A percentile compares a stretch with the other conserved stretches of the same genome.
These are phyloP conservation scores for Pestalotiopsis sp. DNA, from an alignment of 2,329 filamentous ascomycete species.

Conservation along the genomic window DNA sequence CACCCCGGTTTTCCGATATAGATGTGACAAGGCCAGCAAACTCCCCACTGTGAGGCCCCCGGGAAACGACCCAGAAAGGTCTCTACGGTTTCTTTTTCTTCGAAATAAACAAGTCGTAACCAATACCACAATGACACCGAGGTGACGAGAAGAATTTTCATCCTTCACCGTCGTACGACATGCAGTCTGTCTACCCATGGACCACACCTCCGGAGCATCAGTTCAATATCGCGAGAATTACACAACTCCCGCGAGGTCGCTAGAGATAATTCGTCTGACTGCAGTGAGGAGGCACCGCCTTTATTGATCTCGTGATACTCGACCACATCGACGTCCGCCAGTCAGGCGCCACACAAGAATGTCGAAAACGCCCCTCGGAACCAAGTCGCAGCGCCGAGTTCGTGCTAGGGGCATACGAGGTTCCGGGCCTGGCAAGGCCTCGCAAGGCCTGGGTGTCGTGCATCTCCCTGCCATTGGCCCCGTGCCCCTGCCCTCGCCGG, in stretches of 20 bases:
- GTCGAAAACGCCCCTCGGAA: constrained; percentile 1
- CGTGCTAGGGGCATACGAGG: constrained; percentile 9
- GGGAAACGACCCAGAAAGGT: not conserved
- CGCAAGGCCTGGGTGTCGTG: not conserved
- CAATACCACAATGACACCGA: not conserved
- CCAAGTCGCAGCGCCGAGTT: not conserved
- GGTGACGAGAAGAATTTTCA: too few species aligned
- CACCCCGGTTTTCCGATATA: constrained; percentile 8
- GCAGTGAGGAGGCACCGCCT: not conserved
- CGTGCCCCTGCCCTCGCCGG: not conserved
- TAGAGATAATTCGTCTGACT: not conserved
- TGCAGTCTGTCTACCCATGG: not conserved
- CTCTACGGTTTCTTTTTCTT: not conserved
- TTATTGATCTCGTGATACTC: constrained; percentile 7
- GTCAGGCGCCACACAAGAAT: not conserved
- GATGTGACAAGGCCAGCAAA: constrained; percentile 1
- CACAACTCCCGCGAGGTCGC: not conserved
- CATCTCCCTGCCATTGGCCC: not conserved
- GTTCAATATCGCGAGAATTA: not conserved
- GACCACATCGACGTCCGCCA: not conserved
- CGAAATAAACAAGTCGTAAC: not conserved
- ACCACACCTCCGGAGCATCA: not conserved
- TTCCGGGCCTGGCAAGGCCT: not conserved
- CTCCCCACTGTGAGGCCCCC: not conserved
- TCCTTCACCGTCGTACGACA: not conserved